Evolutionary conservation across 2,329 filamentous ascomycete species (phyloP).

Genomic region (Neoscytalidium dimidiatum): DNA sequence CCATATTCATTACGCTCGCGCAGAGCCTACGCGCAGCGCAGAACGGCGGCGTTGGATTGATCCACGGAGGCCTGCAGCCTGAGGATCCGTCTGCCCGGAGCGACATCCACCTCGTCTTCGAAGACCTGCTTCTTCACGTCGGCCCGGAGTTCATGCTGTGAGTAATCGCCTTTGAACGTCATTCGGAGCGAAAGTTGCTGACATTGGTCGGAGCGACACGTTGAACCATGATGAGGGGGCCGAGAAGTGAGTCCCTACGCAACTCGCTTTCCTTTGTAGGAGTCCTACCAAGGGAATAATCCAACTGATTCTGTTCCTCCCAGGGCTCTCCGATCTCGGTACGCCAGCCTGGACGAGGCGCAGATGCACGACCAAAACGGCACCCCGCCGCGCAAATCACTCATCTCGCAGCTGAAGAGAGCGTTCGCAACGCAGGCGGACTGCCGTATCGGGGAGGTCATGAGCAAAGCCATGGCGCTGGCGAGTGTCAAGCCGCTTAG

Average conservation of each 20-base stretch:
- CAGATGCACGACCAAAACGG: constrained; percentile 3
- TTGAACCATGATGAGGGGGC: constrained; percentile 7
- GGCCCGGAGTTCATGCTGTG: constrained; percentile 14
- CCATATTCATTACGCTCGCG: background rate
- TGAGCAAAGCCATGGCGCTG: background rate
- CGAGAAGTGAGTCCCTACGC: background rate
- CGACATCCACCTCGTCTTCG: constrained; percentile 17
- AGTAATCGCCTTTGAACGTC: background rate
- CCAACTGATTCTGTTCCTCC: background rate
- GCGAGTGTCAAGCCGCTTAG: background rate
- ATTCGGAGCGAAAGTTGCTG: background rate
- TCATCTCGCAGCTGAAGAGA: constrained; percentile 13
- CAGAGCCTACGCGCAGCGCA: constrained; percentile 4
- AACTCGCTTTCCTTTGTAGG: too few species aligned
- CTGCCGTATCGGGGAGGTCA: background rate
- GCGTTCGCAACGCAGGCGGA: background rate
- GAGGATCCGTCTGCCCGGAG: background rate
- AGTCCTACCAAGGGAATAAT: background rate
- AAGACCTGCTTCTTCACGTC: background rate
- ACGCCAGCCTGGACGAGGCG: background rate
- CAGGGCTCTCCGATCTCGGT: background rate
- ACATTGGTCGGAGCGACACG: background rate
- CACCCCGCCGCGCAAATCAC: constrained; percentile 9
- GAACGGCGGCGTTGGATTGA: constrained; percentile 3
- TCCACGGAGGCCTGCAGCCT: background rate